These are phyloP conservation scores for Pedinophyceae sp. DNA, from an alignment of 139 green algal genomes.

Conservation along the genomic window DNA sequence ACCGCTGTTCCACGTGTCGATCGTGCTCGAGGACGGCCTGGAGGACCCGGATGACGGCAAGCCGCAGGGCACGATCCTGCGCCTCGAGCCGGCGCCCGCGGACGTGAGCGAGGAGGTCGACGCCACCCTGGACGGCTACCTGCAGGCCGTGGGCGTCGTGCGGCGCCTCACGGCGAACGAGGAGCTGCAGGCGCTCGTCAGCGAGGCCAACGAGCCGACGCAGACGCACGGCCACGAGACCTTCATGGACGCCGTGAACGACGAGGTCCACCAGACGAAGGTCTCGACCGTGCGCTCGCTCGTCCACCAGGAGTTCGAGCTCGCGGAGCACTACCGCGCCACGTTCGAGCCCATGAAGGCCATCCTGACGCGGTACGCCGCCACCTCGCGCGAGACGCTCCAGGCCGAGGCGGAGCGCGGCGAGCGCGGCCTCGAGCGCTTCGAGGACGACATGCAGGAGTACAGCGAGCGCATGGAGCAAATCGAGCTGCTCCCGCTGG, in stretches of 20 bases:
- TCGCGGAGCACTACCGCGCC: constrained; percentile 3
- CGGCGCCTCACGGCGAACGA: background rate
- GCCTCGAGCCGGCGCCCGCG: constrained; percentile 22
- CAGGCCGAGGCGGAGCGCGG: background rate
- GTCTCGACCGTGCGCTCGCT: constrained; percentile 1
- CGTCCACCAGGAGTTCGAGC: constrained; percentile 10
- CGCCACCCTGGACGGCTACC: constrained; percentile 19
- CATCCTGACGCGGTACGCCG: background rate
- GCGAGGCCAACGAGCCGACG: background rate
- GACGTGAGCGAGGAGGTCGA: constrained; percentile 18
- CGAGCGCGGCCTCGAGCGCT: constrained; percentile 1
- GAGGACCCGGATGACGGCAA: too few relatives aligned
- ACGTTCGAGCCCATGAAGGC: background rate
- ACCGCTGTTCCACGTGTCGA: background rate
- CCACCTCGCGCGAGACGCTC: background rate
- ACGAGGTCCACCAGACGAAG: constrained; percentile 7
- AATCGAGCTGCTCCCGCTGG: constrained; percentile 9
- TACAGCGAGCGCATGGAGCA: constrained; percentile 16
- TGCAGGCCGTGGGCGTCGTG: constrained; percentile 22
- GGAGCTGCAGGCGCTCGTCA: background rate
- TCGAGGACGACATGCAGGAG: constrained; percentile 8
- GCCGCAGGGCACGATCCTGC: too few relatives aligned
- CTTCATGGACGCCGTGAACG: background rate
- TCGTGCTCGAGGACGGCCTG: constrained; percentile 15
- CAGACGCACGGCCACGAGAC: background rate